Conservation (phyloP, 2,329 filamentous ascomycete genomes). For the Penicillium sclerotiorum region DNA sequence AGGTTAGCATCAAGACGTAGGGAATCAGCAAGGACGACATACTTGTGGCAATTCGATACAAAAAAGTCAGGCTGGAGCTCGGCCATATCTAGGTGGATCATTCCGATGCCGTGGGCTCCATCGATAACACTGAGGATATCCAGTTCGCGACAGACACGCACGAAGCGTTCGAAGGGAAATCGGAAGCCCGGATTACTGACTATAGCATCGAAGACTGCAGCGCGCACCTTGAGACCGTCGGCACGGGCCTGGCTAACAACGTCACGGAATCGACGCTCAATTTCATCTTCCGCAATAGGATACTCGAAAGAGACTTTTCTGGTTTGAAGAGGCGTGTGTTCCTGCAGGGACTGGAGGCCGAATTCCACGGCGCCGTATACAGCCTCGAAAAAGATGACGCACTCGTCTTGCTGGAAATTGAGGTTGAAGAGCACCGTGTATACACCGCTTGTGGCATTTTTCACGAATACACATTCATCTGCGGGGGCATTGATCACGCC, state of each 20-base stretch:
- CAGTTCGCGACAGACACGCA: constrained; percentile 64
- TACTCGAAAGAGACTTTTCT: constrained; percentile 65
- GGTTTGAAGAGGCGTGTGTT: constrained; percentile 58
- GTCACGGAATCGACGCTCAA: constrained; percentile 63
- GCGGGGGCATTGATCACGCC: constrained; percentile 65
- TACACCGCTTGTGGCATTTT: constrained; percentile 71
- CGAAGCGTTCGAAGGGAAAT: constrained; percentile 75
- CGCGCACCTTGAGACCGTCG: constrained; percentile 63
- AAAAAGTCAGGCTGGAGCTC: constrained; percentile 80
- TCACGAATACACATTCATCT: constrained; percentile 72
- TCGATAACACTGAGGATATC: constrained; percentile 76
- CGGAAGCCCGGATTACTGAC: constrained; percentile 76
- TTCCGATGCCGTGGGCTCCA: constrained; percentile 81
- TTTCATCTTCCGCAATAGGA: constrained; percentile 69
- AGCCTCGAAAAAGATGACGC: constrained; percentile 74
- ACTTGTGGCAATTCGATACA: constrained; percentile 81
- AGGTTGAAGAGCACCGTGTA: constrained; percentile 82
- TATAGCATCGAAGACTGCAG: constrained; percentile 80
- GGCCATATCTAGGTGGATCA: constrained; percentile 70
- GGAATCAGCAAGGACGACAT: constrained; percentile 8
- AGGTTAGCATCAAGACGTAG: constrained; percentile 9
- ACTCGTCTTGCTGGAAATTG: constrained; percentile 68
- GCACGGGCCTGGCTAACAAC: constrained; percentile 58
- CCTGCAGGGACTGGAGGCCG: constrained; percentile 70
- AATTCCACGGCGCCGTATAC: constrained; percentile 79